phyloP scores from a whole-genome alignment of 2,329 filamentous ascomycete genomes.

The Akanthomyces uredinophilus region DNA sequence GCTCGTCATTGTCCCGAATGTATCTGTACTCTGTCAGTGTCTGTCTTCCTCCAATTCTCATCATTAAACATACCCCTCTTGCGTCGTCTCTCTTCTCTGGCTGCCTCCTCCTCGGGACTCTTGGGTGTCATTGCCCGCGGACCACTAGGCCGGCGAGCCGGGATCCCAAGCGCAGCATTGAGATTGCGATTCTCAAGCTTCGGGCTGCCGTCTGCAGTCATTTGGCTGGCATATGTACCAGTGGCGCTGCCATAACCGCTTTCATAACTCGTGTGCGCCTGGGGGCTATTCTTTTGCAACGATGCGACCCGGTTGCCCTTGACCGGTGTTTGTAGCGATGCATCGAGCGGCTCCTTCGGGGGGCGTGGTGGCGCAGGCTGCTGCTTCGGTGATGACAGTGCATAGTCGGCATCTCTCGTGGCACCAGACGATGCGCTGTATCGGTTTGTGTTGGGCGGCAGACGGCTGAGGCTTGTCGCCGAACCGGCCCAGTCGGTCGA shows the following conservation, averaged over 20 bases:
- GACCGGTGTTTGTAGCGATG: slow-evolving; percentile 38
- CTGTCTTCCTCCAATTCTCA: not conserved
- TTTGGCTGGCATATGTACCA: slow-evolving; percentile 44
- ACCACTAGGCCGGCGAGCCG: slow-evolving; percentile 51
- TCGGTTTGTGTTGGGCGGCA: slow-evolving; percentile 41
- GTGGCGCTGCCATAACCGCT: slow-evolving; percentile 48
- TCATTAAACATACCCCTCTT: slow-evolving; percentile 48
- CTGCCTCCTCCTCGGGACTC: slow-evolving; percentile 42
- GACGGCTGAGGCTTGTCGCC: slow-evolving; percentile 52
- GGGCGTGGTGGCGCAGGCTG: slow-evolving; percentile 50
- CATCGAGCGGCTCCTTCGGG: slow-evolving; percentile 57
- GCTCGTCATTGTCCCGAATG: slow-evolving; percentile 47
- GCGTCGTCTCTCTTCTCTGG: slow-evolving; percentile 43
- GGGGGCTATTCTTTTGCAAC: slow-evolving; percentile 49
- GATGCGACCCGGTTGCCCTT: slow-evolving; percentile 45
- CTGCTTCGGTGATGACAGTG: slow-evolving; percentile 38
- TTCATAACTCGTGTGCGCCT: slow-evolving; percentile 52
- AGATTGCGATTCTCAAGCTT: slow-evolving; percentile 54
- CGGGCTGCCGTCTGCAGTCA: slow-evolving; percentile 45
- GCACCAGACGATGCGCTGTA: slow-evolving; percentile 41
- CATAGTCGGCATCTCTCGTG: slow-evolving; percentile 38
- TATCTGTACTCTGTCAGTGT: slow-evolving; percentile 34
- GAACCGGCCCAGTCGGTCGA: slow-evolving; percentile 61
- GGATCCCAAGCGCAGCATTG: slow-evolving; percentile 46
- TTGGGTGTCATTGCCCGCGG: slow-evolving; percentile 58